Percentiles rank a stretch among this genome's conserved stretches.
These are phyloP conservation scores for Ganoderma leucocontextum DNA, from an alignment of 1,284 basidiomycete species.

Conservation along the genomic window DNA sequence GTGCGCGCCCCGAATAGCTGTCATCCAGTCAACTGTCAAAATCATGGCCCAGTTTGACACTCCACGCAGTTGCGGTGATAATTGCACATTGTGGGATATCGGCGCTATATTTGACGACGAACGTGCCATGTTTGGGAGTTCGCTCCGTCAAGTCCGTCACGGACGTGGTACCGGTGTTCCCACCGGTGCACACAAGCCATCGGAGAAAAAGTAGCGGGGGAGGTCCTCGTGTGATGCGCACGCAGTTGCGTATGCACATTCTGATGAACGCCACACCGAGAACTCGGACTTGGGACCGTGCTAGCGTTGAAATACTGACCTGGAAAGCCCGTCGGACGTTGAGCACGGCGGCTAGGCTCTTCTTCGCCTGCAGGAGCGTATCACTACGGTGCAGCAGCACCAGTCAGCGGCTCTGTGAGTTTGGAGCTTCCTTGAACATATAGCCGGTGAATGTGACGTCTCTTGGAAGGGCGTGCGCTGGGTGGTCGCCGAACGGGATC, in stretches of 20 bases:
- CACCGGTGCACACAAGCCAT: neutral
- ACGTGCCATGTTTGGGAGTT: neutral
- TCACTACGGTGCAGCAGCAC: neutral
- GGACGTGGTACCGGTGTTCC: neutral
- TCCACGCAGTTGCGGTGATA: neutral
- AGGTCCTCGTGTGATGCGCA: constrained; percentile 1
- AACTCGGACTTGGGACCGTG: neutral
- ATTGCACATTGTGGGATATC: neutral
- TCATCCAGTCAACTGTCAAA: constrained; percentile 2
- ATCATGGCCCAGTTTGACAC: neutral
- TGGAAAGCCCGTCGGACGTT: neutral
- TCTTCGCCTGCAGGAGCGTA: neutral
- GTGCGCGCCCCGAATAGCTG: neutral
- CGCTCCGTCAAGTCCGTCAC: constrained; percentile 4
- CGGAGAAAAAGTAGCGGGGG: neutral
- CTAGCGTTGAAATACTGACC: neutral
- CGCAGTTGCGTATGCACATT: neutral
- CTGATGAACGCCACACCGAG: neutral
- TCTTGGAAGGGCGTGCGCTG: neutral
- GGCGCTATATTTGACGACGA: neutral
- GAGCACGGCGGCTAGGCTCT: neutral
- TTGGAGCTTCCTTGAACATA: neutral
- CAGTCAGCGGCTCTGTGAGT: neutral
- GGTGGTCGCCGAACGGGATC: neutral
- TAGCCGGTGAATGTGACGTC: constrained; percentile 5